Evolutionary conservation across 768 basidiomycete genomes (phyloP), one percentile per base, ranked within the genome.

Genomic region (Podaxis rugospora): DNA sequence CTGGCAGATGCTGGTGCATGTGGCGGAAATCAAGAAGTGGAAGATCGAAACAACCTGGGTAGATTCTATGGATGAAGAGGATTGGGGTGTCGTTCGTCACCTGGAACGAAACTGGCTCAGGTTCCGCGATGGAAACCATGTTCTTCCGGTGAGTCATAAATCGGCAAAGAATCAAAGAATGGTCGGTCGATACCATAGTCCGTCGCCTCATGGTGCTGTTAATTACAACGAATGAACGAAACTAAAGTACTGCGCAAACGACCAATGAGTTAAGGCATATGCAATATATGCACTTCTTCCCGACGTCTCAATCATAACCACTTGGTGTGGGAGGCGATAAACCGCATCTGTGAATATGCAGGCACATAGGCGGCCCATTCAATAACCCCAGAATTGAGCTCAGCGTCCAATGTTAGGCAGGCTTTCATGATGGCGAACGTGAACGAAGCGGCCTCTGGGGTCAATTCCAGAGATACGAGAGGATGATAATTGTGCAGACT

Each of bases 21-120:
- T 98, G 16, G 89, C 93, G 3, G 79, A 85, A 37, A 79, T 89
- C n/a, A 88, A 85, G 67, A 86, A 86, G 3, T 96, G 94, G 93
- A 66, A 69, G 2, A 67, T 93, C 14, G 94, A 96, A 70, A 75
- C 76, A 1, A 75, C 75, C 4, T 90, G 88, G 82, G 72, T 71
- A 37, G 72, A 77, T 3, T 68, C 71, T 1, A 64, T 72, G 7
- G 68, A 74, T 6, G 69, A 74, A 55, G 71, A 65, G 1, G 63
- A 75, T 14, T 86, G 85, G 83, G 93, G 92, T 36, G 85, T 74
- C 21, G 88, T 94, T 36, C 76, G 82, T 42, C 80, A 78, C 56
- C 69, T 95, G 57, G 81, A 89, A 70, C 74, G 74, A 58, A 95
- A 95, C 62, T 95, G 91, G 90, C 68, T 74, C 37, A 66, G 69